Evolutionary conservation across 805 yeast genomes (phyloP).

Genomic region (Torulaspora microellipsoides): DNA sequence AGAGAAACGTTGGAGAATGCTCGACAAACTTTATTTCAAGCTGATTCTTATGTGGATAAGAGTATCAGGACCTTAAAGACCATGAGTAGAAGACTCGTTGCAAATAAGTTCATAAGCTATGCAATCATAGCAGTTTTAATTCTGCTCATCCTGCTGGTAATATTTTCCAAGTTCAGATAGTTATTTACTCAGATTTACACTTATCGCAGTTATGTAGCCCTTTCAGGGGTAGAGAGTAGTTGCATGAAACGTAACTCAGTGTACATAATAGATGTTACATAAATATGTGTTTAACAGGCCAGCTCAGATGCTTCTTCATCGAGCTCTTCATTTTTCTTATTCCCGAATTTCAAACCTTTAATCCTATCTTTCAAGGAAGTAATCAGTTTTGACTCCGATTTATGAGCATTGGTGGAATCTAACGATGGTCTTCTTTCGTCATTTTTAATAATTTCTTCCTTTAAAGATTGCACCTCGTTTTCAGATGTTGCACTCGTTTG

Average conservation of each 20-base stretch:
- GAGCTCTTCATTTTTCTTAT: conserved; percentile 1
- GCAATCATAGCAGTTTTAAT: conserved; percentile 88
- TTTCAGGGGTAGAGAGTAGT: not conserved
- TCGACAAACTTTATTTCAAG: conserved; percentile 79
- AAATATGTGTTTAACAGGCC: not conserved
- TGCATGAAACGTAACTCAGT: too few relatives aligned
- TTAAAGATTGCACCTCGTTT: conserved; percentile 4
- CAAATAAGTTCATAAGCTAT: conserved; percentile 83
- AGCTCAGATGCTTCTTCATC: conserved; percentile 8
- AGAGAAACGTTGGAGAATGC: conserved; percentile 87
- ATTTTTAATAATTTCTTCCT: conserved; percentile 9
- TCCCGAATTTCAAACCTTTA: conserved; percentile 12
- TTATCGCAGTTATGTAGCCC: not conserved
- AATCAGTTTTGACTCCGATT: conserved; percentile 17
- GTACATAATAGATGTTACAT: too few relatives aligned
- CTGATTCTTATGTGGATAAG: conserved; percentile 89
- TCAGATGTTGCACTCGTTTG: conserved; percentile 19
- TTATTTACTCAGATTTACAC: not conserved
- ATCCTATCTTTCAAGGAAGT: conserved; percentile 19
- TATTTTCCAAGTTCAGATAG: conserved; percentile 75
- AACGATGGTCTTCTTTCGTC: conserved; percentile 10
- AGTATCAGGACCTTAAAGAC: conserved; percentile 79
- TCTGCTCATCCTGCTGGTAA: conserved; percentile 71
- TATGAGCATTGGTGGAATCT: conserved; percentile 10
- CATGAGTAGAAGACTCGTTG: conserved; percentile 90